Base-by-base conservation (phyloP, 2,329 filamentous ascomycete species). In the Penicillium decumbens region DNA sequence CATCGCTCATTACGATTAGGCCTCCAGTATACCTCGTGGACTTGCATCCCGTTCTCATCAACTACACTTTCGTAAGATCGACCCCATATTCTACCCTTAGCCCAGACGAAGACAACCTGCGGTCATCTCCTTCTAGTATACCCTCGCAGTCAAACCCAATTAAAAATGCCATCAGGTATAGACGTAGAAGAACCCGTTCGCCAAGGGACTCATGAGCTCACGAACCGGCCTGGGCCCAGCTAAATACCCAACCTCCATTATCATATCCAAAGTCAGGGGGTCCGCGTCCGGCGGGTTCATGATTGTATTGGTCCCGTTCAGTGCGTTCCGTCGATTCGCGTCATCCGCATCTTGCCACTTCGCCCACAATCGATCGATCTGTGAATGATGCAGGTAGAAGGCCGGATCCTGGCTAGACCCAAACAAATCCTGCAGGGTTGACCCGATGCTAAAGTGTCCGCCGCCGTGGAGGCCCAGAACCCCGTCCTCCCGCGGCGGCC, bases 321-420 rank as follows among this genome's bases (percentile, higher is more conserved):
- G 25, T 12, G 57, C 58, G 23, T 52, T 44, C 20, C 55, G 49
- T 23, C 50, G 54, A 39, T 35, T 46, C n/a, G 8, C 9, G 18
- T 49, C 51, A 24, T 58, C 55, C 15, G 6, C 25, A 1, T 28
- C 46, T 30, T 78, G 75, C 76, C 76, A 79, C 2, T 69, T 72
- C 66, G 69, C 73, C 64, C 68, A 79, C 5, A 69, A 53, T 7
- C 74, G 67, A 54, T 78, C 76, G 24, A 78, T 71, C 61, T 70
- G 69, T 0, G 65, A 65, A 52, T 77, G 75, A 54, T 77, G 75
- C 13, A 77, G 60, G 53, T 68, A 76, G 58, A 78, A 78, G 5
- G 59, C 64, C 12, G 73, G 74, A 35, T 77, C 75, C 8, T 65
- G 68, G 0, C 75, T 72, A 2, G 71, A 75, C 2, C 70, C 65